A percentile compares a stretch with the other conserved stretches of the same genome.
Evolutionary conservation across 2,329 filamentous ascomycete species (phyloP).

Genomic region (Alternaria ethzedia): DNA sequence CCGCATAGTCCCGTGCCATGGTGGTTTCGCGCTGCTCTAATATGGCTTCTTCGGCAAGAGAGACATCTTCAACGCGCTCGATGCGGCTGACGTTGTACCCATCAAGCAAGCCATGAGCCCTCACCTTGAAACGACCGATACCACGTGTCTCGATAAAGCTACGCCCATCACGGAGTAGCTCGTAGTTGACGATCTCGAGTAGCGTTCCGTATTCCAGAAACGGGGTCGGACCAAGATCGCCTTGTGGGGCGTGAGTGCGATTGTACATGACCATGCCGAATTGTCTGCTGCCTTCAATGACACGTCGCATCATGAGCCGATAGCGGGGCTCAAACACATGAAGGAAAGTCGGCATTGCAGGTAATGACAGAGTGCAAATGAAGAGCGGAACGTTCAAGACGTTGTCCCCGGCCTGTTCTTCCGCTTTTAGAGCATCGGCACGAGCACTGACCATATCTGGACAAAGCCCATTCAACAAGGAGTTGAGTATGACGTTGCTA

Average conservation of each 20-base stretch:
- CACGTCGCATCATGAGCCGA: conserved; percentile 83
- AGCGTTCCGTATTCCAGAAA: conserved; percentile 81
- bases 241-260: conserved; percentile 59
- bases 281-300: conserved; percentile 72
- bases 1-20: conserved; percentile 42
- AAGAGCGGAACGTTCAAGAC: conserved; percentile 72
- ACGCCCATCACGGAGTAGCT: conserved; percentile 78
- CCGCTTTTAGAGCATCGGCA: conserved; percentile 61
- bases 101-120: conserved; percentile 69
- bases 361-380: conserved; percentile 81
- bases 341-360: conserved; percentile 80
- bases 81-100: conserved; percentile 80
- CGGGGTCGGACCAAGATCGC: conserved; percentile 57
- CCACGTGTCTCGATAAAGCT: conserved; percentile 82
- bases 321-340: conserved; percentile 95
- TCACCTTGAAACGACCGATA: conserved; percentile 76
- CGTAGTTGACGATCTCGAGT: conserved; percentile 74
- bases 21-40: conserved; percentile 73
- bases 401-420: conserved; percentile 62
- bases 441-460: conserved; percentile 66
- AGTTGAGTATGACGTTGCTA: conserved; percentile 68
- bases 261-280: conserved; percentile 88
- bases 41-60: conserved; percentile 78
- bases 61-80: conserved; percentile 81
- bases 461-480: conserved; percentile 73